A percentile compares a stretch with the other conserved stretches of the same genome.
These are phyloP conservation scores for Suhomyces xylopsoci DNA, from an alignment of 805 yeast species.

Conservation along the genomic window DNA sequence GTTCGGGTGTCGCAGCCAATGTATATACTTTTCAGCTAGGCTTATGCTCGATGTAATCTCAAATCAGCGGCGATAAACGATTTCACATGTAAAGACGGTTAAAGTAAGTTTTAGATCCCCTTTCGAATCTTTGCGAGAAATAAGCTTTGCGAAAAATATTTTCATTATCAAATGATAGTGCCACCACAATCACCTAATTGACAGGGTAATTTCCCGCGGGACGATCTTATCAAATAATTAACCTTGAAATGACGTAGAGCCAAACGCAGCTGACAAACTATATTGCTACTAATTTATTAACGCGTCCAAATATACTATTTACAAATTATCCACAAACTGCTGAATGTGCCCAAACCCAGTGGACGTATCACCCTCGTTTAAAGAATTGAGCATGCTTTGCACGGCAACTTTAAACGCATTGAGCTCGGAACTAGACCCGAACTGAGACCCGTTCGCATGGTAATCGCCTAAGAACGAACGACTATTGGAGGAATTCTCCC, in stretches of 20 bases:
- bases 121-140: too few species aligned
- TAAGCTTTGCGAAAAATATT: too few species aligned
- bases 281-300: neutral
- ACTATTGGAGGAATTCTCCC: constrained; percentile 22
- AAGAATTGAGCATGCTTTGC: constrained; percentile 13
- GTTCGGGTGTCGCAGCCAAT: too few species aligned
- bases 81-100: too few species aligned
- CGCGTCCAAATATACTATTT: neutral
- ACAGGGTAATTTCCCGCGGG: neutral
- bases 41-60: too few species aligned
- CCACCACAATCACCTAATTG: neutral
- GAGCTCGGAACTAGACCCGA: constrained; percentile 21
- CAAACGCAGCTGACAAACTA: neutral
- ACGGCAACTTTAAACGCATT: constrained; percentile 22
- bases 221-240: neutral
- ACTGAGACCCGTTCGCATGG: constrained; percentile 10
- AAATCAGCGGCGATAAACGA: too few species aligned
- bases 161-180: too few species aligned
- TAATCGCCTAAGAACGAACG: constrained; percentile 25
- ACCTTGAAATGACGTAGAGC: neutral
- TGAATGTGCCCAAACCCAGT: constrained; percentile 44
- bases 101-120: too few species aligned
- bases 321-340: constrained; percentile 8
- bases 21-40: neutral
- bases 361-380: constrained; percentile 39